These are phyloP conservation scores for Xylariaceae sp. DNA, from an alignment of 2,329 filamentous ascomycete species.

Conservation along the genomic window DNA sequence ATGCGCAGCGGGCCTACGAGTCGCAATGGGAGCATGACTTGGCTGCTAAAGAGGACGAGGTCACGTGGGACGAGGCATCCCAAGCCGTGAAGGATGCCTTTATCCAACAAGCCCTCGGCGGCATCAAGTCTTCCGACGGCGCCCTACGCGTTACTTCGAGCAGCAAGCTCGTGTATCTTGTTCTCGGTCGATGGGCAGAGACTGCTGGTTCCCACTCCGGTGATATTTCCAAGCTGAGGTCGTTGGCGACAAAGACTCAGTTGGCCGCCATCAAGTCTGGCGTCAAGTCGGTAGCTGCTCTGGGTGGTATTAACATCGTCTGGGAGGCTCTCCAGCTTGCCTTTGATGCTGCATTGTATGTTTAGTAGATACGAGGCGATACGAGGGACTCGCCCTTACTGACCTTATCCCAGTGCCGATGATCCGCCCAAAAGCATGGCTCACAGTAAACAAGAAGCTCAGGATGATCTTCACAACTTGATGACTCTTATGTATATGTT, in stretches of 20 bases:
- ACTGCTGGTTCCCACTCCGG: slow-evolving; percentile 53
- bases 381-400: slow-evolving; percentile 26
- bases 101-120: slow-evolving; percentile 51
- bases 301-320: slow-evolving; percentile 49
- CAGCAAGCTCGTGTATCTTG: slow-evolving; percentile 57
- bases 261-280: slow-evolving; percentile 58
- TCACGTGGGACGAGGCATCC: slow-evolving; percentile 66
- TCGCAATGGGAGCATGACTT: slow-evolving; percentile 65
- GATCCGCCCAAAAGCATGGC: slow-evolving; percentile 41
- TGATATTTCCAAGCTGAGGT: slow-evolving; percentile 43
- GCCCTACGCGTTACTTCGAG: slow-evolving; percentile 52
- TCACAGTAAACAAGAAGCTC: slow-evolving; percentile 47
- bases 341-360: slow-evolving; percentile 55
- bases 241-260: slow-evolving; percentile 53
- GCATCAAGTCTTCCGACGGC: slow-evolving; percentile 44
- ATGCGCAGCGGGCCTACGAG: slow-evolving; percentile 74
- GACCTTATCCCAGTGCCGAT: slow-evolving; percentile 41
- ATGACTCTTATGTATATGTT: slow-evolving; percentile 63
- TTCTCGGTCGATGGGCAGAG: slow-evolving; percentile 68
- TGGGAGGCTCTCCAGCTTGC: slow-evolving; percentile 50
- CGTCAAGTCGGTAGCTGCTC: slow-evolving; percentile 49
- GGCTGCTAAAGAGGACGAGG: slow-evolving; percentile 40
- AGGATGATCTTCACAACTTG: slow-evolving; percentile 60
- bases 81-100: slow-evolving; percentile 56
- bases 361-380: slow-evolving; percentile 10